These are phyloP conservation scores for Sordaria brevicollis DNA, from an alignment of 495 filamentous ascomycete species.

Conservation along the genomic window DNA sequence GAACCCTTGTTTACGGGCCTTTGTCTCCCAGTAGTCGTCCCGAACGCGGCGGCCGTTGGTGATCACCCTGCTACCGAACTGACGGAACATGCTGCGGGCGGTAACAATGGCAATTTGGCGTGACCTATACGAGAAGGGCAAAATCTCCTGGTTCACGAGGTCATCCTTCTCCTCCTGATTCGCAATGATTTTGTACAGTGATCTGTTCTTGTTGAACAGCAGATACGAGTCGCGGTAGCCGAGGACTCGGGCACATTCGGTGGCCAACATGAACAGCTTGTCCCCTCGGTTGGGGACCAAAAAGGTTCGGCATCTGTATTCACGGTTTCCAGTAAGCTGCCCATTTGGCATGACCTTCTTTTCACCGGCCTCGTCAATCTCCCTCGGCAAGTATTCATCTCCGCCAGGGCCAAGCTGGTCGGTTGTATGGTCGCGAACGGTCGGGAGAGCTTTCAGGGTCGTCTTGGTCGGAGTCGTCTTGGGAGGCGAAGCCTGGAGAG, in stretches of 20 bases:
- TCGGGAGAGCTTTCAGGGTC: slow-evolving; percentile 88
- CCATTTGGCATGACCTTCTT: slow-evolving; percentile 83
- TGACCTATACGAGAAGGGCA: slow-evolving; percentile 96
- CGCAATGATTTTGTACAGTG: slow-evolving; percentile 96
- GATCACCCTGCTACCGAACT: slow-evolving; percentile 95
- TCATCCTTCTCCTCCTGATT: slow-evolving; percentile 95
- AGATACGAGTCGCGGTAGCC: slow-evolving; percentile 96
- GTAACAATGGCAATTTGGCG: slow-evolving; percentile 98
- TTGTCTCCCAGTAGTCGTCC: slow-evolving; percentile 98
- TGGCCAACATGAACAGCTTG: slow-evolving; percentile 98
- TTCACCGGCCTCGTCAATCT: slow-evolving; percentile 87
- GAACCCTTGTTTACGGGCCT: slow-evolving; percentile 94
- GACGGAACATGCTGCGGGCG: slow-evolving; percentile 97
- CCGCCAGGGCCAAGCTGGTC: slow-evolving; percentile 85
- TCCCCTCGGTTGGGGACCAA: slow-evolving; percentile 78
- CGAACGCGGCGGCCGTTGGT: slow-evolving; percentile 80
- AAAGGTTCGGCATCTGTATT: slow-evolving; percentile 92
- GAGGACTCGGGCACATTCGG: slow-evolving; percentile 90
- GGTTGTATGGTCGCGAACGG: slow-evolving; percentile 93
- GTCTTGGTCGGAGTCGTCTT: slow-evolving; percentile 84
- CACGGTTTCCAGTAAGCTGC: slow-evolving; percentile 66
- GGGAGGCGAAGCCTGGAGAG: slow-evolving; percentile 64
- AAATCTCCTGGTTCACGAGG: slow-evolving; percentile 84
- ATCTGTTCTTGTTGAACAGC: slow-evolving; percentile 98
- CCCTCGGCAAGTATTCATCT: slow-evolving; percentile 94